These are phyloP conservation scores for Phaseolus coccineus DNA, from an alignment of 331 rosid species.

Conservation along the genomic window DNA sequence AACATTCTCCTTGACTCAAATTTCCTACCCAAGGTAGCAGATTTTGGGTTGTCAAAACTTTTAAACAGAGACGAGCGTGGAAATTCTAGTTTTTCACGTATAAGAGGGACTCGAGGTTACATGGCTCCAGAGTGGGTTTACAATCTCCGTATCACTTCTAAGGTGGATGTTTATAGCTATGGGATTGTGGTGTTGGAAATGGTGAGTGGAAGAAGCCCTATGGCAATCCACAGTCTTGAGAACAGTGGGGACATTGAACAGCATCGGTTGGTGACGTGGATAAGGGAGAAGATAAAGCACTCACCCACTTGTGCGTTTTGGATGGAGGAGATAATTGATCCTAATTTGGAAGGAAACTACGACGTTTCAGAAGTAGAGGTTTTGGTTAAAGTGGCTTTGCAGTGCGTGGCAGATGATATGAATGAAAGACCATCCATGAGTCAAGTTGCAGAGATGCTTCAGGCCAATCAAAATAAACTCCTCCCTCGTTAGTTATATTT, in stretches of 20 bases:
- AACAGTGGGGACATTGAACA: conserved; percentile 45
- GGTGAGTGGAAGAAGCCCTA: conserved; percentile 56
- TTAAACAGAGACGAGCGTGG: conserved; percentile 53
- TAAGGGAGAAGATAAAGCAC: conserved; percentile 40
- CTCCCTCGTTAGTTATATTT: not conserved
- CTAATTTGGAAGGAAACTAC: conserved; percentile 35
- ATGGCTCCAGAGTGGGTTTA: conserved; percentile 90
- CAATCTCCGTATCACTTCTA: conserved; percentile 64
- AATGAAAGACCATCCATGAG: conserved; percentile 69
- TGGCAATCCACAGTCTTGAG: conserved; percentile 26
- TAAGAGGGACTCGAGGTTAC: conserved; percentile 81
- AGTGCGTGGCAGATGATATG: conserved; percentile 60
- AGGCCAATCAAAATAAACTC: conserved; percentile 22
- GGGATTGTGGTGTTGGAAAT: conserved; percentile 76
- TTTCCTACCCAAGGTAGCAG: conserved; percentile 70
- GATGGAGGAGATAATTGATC: conserved; percentile 51
- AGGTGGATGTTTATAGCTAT: conserved; percentile 78
- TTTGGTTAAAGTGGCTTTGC: conserved; percentile 59
- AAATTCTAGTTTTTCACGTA: conserved; percentile 56
- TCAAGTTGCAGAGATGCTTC: conserved; percentile 63
- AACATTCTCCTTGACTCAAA: conserved; percentile 65
- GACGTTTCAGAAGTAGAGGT: conserved; percentile 38
- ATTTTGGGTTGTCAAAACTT: conserved; percentile 75
- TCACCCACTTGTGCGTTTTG: conserved; percentile 24
- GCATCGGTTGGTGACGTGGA: conserved; percentile 54